Base-by-base conservation (phyloP, 352 stramenopile species). In the Phytopythium kandeliae region DNA sequence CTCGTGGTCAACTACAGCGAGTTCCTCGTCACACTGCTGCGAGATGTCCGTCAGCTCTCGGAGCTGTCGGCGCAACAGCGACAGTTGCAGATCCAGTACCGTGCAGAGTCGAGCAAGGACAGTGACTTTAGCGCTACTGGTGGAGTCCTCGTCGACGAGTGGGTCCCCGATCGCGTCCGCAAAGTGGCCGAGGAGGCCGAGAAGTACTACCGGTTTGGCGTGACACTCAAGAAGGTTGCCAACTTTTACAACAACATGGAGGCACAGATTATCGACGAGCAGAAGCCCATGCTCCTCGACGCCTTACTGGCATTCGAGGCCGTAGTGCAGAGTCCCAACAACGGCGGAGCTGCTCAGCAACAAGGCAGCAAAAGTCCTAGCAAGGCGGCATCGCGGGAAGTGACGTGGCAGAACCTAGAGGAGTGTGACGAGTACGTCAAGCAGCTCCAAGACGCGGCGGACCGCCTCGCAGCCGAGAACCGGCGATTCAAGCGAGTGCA, bases 181-280 rank as follows among this genome's bases (percentile, higher is more conserved):
- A 71, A 90, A 49, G 70, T 92, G n/a, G 84, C 79, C 0, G 71
- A 81, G 12, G 85, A 97, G 42, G 89, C 80, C 0, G 93, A 98
- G 61, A 92, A 92, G 53, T 97, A 95, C 75, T 97, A 97, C 61
- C 86, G 90, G 17, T 97, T 96, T 60, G 93, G 89, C 15, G 89
- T 98, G 10, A 93, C 91, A 48, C 70, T 98, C 19, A 97, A 98
- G 58, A 98, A 98, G 62, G 87, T 97, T 8, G 90, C 95, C 2
- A 97, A 97, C 52, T 98, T 98, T 59, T 98, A 98, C 82, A 98
- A 98, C 74, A 96, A 85, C 53, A 95, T 98, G 58, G 90, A 96
- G 25, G 80, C 78, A 9, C 79, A 97, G 51, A 98, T 98, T 60
- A 97, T 98, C 25, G 75, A 92, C 11, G 81, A 90, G 49, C 92